These are phyloP conservation scores for Pichia sp. DNA, from an alignment of 1,139 yeast species.

Conservation along the genomic window DNA sequence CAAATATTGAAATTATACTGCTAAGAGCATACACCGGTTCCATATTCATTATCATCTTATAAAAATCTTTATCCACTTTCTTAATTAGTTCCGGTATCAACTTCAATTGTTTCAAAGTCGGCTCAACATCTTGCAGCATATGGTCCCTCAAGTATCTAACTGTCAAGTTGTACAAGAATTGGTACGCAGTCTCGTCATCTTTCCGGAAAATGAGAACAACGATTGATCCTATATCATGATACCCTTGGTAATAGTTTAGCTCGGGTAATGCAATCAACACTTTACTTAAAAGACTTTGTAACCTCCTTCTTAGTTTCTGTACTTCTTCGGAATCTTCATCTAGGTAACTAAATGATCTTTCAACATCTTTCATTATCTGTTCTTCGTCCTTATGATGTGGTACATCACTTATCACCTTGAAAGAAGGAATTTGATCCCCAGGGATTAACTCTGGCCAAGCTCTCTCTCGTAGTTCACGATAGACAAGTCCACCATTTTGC, in stretches of 20 bases:
- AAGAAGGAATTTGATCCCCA: conserved; percentile 2
- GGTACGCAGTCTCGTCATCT: conserved; percentile 37
- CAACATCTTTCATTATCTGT: conserved; percentile 73
- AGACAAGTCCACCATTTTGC: conserved; percentile 42
- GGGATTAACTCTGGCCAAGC: conserved; percentile 41
- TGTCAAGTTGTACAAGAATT: conserved; percentile 51
- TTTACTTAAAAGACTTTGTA: conserved; percentile 43
- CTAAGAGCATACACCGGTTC: conserved; percentile 64
- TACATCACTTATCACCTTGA: no score
- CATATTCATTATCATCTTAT: conserved; percentile 38
- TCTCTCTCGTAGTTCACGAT: conserved; percentile 32
- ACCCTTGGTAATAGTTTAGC: conserved; percentile 83
- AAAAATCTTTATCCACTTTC: conserved; percentile 44
- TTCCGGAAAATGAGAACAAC: conserved; percentile 47
- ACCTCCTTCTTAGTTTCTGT: conserved; percentile 31
- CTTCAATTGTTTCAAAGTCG: conserved; percentile 57
- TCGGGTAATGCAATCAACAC: conserved; percentile 55
- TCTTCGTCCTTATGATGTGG: conserved; percentile 68
- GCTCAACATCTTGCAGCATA: conserved; percentile 64
- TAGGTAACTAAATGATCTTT: conserved; percentile 52
- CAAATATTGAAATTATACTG: conserved; percentile 65
- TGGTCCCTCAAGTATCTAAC: conserved; percentile 69
- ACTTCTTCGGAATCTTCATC: conserved; percentile 20
- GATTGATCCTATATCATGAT: conserved; percentile 76
- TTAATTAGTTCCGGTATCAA: conserved; percentile 58